phyloP scores from a whole-genome alignment of 495 filamentous ascomycete species.

The Neurospora sp. region DNA sequence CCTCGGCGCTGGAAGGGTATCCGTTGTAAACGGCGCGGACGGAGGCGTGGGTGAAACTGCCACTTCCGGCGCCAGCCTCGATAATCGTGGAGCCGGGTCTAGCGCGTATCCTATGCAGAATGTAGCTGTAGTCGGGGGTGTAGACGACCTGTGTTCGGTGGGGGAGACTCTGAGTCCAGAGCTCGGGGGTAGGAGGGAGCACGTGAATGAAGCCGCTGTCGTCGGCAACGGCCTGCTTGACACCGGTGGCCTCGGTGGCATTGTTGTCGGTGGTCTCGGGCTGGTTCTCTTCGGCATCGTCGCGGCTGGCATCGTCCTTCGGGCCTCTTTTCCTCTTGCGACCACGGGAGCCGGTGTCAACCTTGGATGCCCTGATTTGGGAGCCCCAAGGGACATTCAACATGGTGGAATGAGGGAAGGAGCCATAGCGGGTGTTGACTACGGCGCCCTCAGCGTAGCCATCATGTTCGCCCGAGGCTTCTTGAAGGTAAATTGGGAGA shows the following conservation, averaged over 20 bases:
- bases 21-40: conserved; percentile 83
- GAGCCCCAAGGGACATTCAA: conserved; percentile 77
- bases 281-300: conserved; percentile 16
- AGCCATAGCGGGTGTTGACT: conserved; percentile 87
- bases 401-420: conserved; percentile 85
- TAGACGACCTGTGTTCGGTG: conserved; percentile 98
- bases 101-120: conserved; percentile 76
- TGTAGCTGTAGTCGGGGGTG: conserved; percentile 93
- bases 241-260: conserved; percentile 16
- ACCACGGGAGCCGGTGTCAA: conserved; percentile 77
- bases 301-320: conserved; percentile 38
- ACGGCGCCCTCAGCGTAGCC: conserved; percentile 76
- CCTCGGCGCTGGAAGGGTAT: conserved; percentile 39
- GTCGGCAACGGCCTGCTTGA: conserved; percentile 46
- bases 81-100: conserved; percentile 73
- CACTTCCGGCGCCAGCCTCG: conserved; percentile 90
- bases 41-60: conserved; percentile 88
- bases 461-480: conserved; percentile 46
- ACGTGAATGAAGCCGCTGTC: conserved; percentile 82
- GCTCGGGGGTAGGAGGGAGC: conserved; percentile 82
- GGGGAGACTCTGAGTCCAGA: conserved; percentile 82
- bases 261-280: conserved; percentile 17
- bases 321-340: conserved; percentile 46
- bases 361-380: conserved; percentile 79
- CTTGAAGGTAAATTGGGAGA: conserved; percentile 60